Percentiles rank a stretch among this genome's conserved stretches.
phyloP scores from a whole-genome alignment of 495 filamentous ascomycete species.

The Penicillium crystallinum region DNA sequence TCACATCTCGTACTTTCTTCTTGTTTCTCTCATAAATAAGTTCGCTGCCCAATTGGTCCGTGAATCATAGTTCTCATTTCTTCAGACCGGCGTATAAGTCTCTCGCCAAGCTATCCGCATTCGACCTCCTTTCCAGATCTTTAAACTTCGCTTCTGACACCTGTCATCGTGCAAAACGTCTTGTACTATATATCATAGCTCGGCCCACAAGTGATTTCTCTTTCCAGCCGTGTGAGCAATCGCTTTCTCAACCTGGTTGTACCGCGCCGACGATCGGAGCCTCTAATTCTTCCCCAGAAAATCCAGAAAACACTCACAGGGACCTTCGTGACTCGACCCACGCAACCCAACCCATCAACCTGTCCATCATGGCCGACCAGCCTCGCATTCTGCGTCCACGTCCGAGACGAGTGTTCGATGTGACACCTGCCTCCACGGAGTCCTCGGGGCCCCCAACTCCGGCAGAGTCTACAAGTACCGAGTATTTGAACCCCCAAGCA shows the following conservation, averaged over 20 bases:
- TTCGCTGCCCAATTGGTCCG: conserved; percentile 3
- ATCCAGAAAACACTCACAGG: background rate
- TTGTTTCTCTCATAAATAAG: too few relatives aligned
- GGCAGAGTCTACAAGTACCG: conserved; percentile 31
- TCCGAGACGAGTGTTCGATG: conserved; percentile 70
- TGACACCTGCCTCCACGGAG: conserved; percentile 50
- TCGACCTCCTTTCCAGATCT: background rate
- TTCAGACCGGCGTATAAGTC: conserved; percentile 2
- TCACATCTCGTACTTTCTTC: background rate
- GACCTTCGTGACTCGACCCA: background rate
- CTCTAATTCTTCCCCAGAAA: conserved; percentile 4
- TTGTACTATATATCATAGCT: background rate
- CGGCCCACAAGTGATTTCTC: background rate
- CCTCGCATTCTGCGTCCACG: conserved; percentile 63
- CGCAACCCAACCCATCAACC: background rate
- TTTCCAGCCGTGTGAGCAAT: background rate
- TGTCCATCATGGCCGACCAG: conserved; percentile 38
- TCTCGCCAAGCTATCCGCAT: background rate
- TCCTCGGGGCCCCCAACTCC: conserved; percentile 48
- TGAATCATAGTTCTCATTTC: background rate
- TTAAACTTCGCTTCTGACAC: background rate
- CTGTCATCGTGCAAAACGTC: background rate
- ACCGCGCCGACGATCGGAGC: conserved; percentile 3
- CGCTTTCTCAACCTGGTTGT: background rate
- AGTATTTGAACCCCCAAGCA: conserved; percentile 27